phyloP scores from a whole-genome alignment of 169 alveolate genomes.

The Plasmodium sp. region DNA sequence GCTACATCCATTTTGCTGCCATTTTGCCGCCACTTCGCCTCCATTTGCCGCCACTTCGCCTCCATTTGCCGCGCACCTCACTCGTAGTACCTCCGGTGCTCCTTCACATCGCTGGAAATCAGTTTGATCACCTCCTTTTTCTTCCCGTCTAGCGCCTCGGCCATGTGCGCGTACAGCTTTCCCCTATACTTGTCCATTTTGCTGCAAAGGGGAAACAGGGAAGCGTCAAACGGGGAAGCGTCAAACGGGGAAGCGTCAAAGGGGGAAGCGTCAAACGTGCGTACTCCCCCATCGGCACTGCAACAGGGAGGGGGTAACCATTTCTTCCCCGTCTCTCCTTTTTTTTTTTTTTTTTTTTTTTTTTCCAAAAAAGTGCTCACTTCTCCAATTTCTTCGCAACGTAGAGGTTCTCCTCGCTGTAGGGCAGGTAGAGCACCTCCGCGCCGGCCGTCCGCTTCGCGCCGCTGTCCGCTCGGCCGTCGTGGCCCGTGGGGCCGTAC shows the following conservation, averaged over 20 bases:
- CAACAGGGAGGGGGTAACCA: background rate
- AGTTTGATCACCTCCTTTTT: constrained; percentile 53
- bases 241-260: background rate
- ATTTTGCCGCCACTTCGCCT: too few relatives aligned
- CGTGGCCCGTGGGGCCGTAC: background rate
- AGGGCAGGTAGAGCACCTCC: constrained; percentile 15
- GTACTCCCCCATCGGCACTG: background rate
- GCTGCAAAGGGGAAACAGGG: background rate
- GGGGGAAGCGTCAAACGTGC: background rate
- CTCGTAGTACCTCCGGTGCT: constrained; percentile 35
- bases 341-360: background rate
- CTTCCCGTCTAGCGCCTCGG: constrained; percentile 21
- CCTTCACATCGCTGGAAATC: constrained; percentile 52
- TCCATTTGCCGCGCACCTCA: background rate
- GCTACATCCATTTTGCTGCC: too few relatives aligned
- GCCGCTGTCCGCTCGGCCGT: background rate
- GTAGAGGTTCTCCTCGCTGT: constrained; percentile 20
- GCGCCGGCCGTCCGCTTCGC: background rate
- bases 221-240: background rate
- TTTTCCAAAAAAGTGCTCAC: background rate
- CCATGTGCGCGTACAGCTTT: constrained; percentile 17
- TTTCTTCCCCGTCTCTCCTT: background rate
- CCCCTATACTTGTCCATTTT: constrained; percentile 36
- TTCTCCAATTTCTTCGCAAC: constrained; percentile 43
- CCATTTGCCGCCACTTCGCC: too few relatives aligned